Conservation (phyloP, 2,329 filamentous ascomycete genomes). For the Sclerotinia minor region DNA sequence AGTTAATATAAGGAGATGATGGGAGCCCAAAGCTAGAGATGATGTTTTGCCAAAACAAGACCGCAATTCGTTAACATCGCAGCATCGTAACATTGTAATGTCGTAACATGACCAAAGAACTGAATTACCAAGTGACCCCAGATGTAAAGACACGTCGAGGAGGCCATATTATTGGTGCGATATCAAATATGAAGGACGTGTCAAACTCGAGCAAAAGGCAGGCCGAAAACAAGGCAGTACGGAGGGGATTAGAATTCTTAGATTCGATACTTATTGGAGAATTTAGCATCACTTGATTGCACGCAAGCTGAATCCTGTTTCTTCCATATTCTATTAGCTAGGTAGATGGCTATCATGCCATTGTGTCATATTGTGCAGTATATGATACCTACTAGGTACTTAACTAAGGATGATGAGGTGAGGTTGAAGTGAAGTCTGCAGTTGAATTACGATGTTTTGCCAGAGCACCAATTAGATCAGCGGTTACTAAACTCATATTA, state of each 20-base stretch:
- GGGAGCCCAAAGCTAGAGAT: not conserved
- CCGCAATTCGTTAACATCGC: no score
- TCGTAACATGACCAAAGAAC: not conserved
- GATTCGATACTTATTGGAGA: not conserved
- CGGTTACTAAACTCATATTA: not conserved
- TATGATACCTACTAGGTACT: not conserved
- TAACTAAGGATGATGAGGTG: not conserved
- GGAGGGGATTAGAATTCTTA: not conserved
- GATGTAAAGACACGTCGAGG: not conserved
- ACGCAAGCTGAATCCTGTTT: not conserved
- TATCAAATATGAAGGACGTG: not conserved
- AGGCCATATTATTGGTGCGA: not conserved
- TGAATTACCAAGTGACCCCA: not conserved
- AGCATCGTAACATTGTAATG: no score
- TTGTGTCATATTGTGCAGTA: not conserved
- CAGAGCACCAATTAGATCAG: not conserved
- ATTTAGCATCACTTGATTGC: not conserved
- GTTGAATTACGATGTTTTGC: not conserved
- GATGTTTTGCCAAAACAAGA: not conserved
- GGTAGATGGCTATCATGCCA: not conserved
- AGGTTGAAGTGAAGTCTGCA: conserved; percentile 8
- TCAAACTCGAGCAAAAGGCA: not conserved
- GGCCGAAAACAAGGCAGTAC: not conserved
- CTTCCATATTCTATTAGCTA: not conserved
- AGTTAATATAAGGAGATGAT: not conserved